phyloP scores from a whole-genome alignment of 352 stramenopile genomes.

The Phytophthora crassamura region DNA sequence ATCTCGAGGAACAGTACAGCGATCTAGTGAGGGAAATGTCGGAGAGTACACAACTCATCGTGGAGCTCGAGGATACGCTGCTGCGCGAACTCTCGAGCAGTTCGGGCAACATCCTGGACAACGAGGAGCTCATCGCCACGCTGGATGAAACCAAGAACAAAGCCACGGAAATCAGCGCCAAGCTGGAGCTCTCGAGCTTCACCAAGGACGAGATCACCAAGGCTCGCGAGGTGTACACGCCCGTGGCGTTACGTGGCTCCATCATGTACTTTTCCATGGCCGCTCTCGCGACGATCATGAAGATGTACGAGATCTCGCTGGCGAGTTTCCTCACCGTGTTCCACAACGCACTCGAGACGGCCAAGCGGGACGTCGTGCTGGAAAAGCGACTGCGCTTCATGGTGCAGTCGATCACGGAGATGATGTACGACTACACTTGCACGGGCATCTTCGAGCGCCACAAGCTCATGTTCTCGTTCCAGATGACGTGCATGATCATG shows the following conservation, averaged over 20 bases:
- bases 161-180: constrained; percentile 93
- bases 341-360: constrained; percentile 88
- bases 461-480: constrained; percentile 97
- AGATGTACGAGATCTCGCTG: constrained; percentile 97
- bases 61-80: constrained; percentile 93
- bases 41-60: constrained; percentile 93
- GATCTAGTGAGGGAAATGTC: constrained; percentile 94
- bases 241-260: constrained; percentile 91
- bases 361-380: constrained; percentile 92
- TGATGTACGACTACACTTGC: constrained; percentile 97
- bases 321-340: constrained; percentile 94
- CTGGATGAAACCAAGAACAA: constrained; percentile 96
- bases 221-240: constrained; percentile 89
- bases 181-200: constrained; percentile 92
- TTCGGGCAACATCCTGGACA: constrained; percentile 95
- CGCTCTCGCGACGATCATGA: constrained; percentile 92
- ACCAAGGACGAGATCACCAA: constrained; percentile 96
- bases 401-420: constrained; percentile 91
- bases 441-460: constrained; percentile 97
- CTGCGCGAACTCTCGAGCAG: constrained; percentile 91
- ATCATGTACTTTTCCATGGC: constrained; percentile 97
- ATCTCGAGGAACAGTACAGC: constrained; percentile 94
- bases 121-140: constrained; percentile 94
- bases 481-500: constrained; percentile 97
- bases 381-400: constrained; percentile 90